A percentile compares a stretch with the other conserved stretches of the same genome.
These are phyloP conservation scores for Cryphonectria japonica DNA, from an alignment of 2,329 filamentous ascomycete genomes.

Conservation along the genomic window DNA sequence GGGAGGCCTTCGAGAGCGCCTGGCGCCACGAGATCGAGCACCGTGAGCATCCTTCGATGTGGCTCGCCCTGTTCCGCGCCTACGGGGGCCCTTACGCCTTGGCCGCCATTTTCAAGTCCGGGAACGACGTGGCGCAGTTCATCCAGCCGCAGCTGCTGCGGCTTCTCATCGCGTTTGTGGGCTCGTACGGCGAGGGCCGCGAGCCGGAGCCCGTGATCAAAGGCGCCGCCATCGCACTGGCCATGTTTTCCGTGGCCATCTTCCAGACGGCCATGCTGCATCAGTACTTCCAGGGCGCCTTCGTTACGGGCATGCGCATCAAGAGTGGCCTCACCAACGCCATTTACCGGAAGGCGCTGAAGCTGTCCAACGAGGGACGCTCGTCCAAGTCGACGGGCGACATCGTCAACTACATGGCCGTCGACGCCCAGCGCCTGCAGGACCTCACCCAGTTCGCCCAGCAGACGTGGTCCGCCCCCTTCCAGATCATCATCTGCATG, in stretches of 20 bases:
- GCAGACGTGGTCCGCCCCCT: conserved; percentile 94
- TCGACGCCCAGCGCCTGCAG: conserved; percentile 92
- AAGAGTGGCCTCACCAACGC: conserved; percentile 87
- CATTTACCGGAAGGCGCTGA: conserved; percentile 91
- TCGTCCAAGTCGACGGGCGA: conserved; percentile 90
- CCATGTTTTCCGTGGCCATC: conserved; percentile 88
- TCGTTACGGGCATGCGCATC: conserved; percentile 95
- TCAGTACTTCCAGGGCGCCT: conserved; percentile 95
- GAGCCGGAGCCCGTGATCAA: conserved; percentile 77
- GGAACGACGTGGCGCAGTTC: conserved; percentile 85
- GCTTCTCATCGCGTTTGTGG: conserved; percentile 80
- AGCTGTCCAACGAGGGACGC: conserved; percentile 89
- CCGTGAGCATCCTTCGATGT: conserved; percentile 75
- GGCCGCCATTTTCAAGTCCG: conserved; percentile 84
- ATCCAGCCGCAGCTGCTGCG: conserved; percentile 88
- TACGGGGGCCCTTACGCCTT: conserved; percentile 85
- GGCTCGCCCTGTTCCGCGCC: conserved; percentile 80
- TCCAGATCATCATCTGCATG: conserved; percentile 97
- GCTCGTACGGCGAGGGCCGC: conserved; percentile 67
- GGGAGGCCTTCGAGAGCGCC: conserved; percentile 68
- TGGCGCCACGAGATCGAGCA: conserved; percentile 78
- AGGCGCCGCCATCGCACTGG: conserved; percentile 84
- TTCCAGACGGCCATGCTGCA: conserved; percentile 89
- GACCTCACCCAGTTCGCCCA: conserved; percentile 95
- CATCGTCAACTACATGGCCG: conserved; percentile 99